Evolutionary conservation across 2,329 filamentous ascomycete genomes (phyloP), one percentile per base, ranked within the genome.

Genomic region (Alternaria burnsii): DNA sequence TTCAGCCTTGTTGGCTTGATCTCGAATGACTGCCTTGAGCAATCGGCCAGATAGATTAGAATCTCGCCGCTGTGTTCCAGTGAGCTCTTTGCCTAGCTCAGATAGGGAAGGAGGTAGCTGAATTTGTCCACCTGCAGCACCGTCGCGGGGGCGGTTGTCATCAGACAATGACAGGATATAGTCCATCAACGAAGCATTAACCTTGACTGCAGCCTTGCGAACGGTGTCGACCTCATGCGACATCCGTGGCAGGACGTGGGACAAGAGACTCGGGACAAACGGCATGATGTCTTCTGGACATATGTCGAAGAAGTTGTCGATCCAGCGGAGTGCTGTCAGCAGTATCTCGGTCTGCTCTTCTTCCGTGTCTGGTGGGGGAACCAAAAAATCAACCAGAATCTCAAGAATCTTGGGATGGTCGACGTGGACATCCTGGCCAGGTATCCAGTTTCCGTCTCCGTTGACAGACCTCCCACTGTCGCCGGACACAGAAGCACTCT

Each of bases 301-400:
- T 46, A 99, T 98, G 65, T 98, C 94, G 69, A 99, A 91, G 76
- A 99, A 97, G 61, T 91, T 91, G 67, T 97, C 93, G 66, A 99
- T 93, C 95, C 95, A 99, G 63, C 93, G 88, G 28, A 99, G 83
- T 3, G 94, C 93, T 54, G 97, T 96, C 40, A 97, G 85, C 44
- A 97, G 87, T 66, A 96, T 94, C 72, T 97, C 92, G 76, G 73
- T 74, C 43, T 75, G 72, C 54, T 76, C 74, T 42, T 98, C 93
- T 76, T 97, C 94, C 89, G 75, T 40, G 36, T 71, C 70, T n/a
- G 90, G 83, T 3, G 91, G 90, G 18, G 92, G 91, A 71, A 97
- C 91, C 44, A 99, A 85, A 65, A 95, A 97, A 12, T 90, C 89
- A 2, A 97, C 93, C 42, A 99, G 81, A 55, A 98, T 99, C 69